Evolutionary conservation across 2,329 filamentous ascomycete species (phyloP).

Genomic region (Hypoxylon sp.): DNA sequence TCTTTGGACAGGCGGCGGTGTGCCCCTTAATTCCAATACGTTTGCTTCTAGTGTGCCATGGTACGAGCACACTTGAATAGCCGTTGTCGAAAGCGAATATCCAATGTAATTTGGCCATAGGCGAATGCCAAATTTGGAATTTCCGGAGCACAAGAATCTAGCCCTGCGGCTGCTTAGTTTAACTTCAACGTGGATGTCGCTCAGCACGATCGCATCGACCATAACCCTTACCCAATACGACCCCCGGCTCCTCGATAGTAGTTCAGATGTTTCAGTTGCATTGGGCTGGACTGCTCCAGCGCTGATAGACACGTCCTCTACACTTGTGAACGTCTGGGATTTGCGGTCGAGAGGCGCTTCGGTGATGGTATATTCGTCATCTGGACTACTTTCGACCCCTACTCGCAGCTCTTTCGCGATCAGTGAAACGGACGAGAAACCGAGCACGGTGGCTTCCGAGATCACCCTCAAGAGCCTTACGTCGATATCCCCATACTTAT

Average conservation of each 20-base stretch:
- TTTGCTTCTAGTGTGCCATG: not conserved
- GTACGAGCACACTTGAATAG: not conserved
- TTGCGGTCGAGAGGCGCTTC: not conserved
- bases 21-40: constrained; percentile 1
- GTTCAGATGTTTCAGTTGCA: constrained; percentile 5
- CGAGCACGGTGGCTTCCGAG: not conserved
- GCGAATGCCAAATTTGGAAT: constrained; percentile 5
- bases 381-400: not conserved
- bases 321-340: not conserved
- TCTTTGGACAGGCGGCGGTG: constrained; percentile 5
- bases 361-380: not conserved
- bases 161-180: constrained; percentile 1
- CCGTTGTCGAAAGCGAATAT: not conserved
- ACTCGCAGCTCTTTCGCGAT: not conserved
- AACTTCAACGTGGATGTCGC: constrained; percentile 27
- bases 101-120: not conserved
- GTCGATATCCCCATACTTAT: not conserved
- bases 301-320: constrained; percentile 1
- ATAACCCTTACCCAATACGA: constrained; percentile 17
- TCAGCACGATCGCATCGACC: constrained; percentile 25
- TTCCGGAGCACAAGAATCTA: constrained; percentile 8
- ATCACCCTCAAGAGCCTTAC: not conserved
- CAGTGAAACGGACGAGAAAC: not conserved
- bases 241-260: not conserved
- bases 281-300: constrained; percentile 5